Conservation (phyloP, 2,329 filamentous ascomycete genomes). For the Aspergillus ochraceus region DNA sequence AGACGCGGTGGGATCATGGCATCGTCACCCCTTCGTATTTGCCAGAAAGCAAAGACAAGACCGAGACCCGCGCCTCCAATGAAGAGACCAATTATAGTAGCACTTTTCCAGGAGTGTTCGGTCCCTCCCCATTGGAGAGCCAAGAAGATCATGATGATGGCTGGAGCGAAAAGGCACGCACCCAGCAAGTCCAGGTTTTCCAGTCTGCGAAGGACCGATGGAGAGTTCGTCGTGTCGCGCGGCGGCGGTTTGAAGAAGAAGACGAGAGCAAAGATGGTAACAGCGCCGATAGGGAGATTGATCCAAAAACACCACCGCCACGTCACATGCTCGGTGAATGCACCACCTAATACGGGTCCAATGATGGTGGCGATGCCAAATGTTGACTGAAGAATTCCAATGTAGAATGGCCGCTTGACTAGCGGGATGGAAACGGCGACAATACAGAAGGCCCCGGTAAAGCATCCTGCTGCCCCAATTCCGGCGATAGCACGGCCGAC, state of each 20-base stretch:
- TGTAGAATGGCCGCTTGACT: not conserved
- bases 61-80: not conserved
- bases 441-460: not conserved
- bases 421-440: not conserved
- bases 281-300: constrained; percentile 37
- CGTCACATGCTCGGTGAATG: not conserved
- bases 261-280: constrained; percentile 16
- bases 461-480: not conserved
- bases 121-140: constrained; percentile 1
- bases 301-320: constrained; percentile 47
- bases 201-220: not conserved
- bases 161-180: not conserved
- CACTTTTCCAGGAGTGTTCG: not conserved
- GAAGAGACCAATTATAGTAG: not conserved
- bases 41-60: not conserved
- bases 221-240: not conserved
- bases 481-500: constrained; percentile 3
- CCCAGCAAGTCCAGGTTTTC: not conserved
- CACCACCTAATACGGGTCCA: constrained; percentile 2
- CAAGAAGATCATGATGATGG: not conserved
- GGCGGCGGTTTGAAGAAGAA: constrained; percentile 1
- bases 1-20: no score
- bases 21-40: no score
- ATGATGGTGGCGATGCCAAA: not conserved
- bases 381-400: not conserved